Conservation (phyloP, 306 rosid species). For the Trichosanthes cucumerina region DNA sequence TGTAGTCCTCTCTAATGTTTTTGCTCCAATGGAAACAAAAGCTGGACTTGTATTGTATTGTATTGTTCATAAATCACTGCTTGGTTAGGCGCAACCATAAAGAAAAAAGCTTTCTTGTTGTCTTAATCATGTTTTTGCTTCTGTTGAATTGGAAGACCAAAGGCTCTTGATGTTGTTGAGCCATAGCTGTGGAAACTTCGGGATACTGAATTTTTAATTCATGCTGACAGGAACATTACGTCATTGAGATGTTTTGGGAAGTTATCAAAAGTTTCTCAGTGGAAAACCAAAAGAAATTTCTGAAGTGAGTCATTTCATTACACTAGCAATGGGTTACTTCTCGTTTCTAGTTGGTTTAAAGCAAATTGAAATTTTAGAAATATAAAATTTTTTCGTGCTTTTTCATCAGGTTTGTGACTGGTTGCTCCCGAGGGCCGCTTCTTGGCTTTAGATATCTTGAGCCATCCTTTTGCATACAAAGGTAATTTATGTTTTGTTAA, state of each 20-base stretch:
- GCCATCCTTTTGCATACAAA: conserved; percentile 88
- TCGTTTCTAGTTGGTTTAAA: background rate
- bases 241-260: conserved; percentile 90
- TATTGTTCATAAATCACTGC: background rate
- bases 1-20: background rate
- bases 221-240: conserved; percentile 70
- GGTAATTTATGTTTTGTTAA: conserved; percentile 27
- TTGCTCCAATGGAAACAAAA: background rate
- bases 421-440: conserved; percentile 97
- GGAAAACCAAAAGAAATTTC: conserved; percentile 80
- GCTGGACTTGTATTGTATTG: background rate
- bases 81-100: background rate
- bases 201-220: conserved; percentile 13
- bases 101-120: background rate
- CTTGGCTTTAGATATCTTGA: conserved; percentile 89
- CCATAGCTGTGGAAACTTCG: background rate
- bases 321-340: background rate
- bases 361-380: conserved; percentile 2
- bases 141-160: background rate
- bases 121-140: background rate
- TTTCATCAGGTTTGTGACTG: conserved; percentile 79
- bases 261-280: conserved; percentile 77
- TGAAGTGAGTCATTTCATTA: conserved; percentile 53
- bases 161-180: background rate
- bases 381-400: conserved; percentile 7